Evolutionary conservation across 306 rosid genomes (phyloP), one percentile per base, ranked within the genome.

Genomic region (Citrullus mucosospermus): DNA sequence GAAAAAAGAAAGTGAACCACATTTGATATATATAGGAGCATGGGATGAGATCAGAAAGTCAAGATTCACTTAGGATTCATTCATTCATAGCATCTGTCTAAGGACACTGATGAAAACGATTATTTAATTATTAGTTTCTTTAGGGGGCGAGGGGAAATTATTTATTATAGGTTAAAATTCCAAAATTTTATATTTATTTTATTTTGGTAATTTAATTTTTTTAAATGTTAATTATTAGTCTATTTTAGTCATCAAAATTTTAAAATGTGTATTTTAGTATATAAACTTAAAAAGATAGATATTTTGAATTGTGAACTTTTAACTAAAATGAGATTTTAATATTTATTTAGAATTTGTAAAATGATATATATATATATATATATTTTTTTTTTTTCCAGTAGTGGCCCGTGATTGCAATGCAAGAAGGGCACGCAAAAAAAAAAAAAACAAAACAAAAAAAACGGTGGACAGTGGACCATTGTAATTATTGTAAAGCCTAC

Each of bases 381-480:
- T 43, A 6, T 43, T 43, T 43, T 68, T 18, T 41, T n/a, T 43
- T 6, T 68, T 18, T 41, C 15, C 38, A 22, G 11, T 22, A 15
- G 39, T 70, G 76, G 43, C 77, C 77, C 77, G 58, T 70, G 76
- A 70, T 70, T 70, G 76, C 9, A 46, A 71, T 41, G 58, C 76
- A 25, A 25, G 75, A 43, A 69, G n/a, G 38, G 38, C 56, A 43
- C 56, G 56, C 56, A n/a, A 69, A 28, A 70, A 11, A 46, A 11
- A 46, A 41, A 41, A 9, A 44, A 0, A 7, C n/a, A 2, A 48
- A n/a, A n/a, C n/a, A 48, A 48, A 6, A 16, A 10, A 68, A 39
- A 71, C 41, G 43, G 22, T 48, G 77, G 39, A 18, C 11, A 46
- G 76, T 70, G 76, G 77, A 71, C 77, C 77, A 71, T 71, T 3